Evolutionary conservation across 2,329 filamentous ascomycete species (phyloP).

Genomic region (Ceratocystis eucalypticola): DNA sequence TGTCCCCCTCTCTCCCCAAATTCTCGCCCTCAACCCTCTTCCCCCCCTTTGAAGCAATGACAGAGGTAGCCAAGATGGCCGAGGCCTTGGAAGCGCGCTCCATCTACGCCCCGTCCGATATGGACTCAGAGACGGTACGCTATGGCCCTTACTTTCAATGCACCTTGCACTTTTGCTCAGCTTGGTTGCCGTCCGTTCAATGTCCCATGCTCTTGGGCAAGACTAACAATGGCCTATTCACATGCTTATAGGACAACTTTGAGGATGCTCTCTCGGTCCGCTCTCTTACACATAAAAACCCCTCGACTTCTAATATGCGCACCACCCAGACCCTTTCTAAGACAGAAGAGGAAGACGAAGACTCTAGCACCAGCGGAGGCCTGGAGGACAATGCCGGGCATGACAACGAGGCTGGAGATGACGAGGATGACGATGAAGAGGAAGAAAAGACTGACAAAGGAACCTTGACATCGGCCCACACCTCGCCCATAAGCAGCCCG

Average conservation of each 20-base stretch:
- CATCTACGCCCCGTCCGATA: slow-evolving; percentile 15
- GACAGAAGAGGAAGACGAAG: slow-evolving; percentile 24
- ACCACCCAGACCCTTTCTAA: slow-evolving; percentile 8
- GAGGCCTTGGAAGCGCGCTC: slow-evolving; percentile 11
- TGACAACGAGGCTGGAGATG: slow-evolving; percentile 5
- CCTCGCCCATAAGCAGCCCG: slow-evolving; percentile 15
- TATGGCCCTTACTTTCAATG: not conserved
- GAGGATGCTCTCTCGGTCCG: slow-evolving; percentile 60
- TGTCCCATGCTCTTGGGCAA: not conserved
- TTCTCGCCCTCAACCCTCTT: too few relatives aligned
- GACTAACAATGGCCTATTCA: slow-evolving; percentile 10
- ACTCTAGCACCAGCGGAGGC: slow-evolving; percentile 17
- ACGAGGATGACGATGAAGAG: slow-evolving; percentile 16
- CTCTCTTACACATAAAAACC: slow-evolving; percentile 43
- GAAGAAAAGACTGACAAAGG: slow-evolving; percentile 18
- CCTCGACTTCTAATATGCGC: slow-evolving; percentile 2
- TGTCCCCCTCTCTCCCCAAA: not conserved
- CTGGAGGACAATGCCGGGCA: slow-evolving; percentile 10
- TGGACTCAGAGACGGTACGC: slow-evolving; percentile 16
- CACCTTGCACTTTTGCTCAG: not conserved
- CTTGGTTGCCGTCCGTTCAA: not conserved
- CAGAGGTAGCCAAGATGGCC: slow-evolving; percentile 14
- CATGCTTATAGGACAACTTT: slow-evolving; percentile 50
- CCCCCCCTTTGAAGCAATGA: not conserved
- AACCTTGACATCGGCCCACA: slow-evolving; percentile 17